phyloP scores from a whole-genome alignment of 2,329 filamentous ascomycete species.

The Epichloe aotearoae region DNA sequence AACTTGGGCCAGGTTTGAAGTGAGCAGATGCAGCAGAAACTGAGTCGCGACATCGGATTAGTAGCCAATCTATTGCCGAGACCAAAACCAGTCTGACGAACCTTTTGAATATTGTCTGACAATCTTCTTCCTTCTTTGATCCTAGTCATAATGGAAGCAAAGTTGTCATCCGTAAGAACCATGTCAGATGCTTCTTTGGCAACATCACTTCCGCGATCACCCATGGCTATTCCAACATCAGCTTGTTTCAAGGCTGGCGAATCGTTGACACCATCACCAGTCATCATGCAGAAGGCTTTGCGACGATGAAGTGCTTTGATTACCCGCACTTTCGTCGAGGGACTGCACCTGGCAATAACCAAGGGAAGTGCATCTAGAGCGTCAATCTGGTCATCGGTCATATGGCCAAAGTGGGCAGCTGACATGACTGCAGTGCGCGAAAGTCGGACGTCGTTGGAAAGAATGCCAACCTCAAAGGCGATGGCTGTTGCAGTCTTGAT shows the following conservation, averaged over 20 bases:
- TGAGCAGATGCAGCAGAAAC: conserved; percentile 52
- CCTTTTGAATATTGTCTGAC: conserved; percentile 65
- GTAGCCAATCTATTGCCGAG: background rate
- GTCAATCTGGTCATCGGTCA: conserved; percentile 51
- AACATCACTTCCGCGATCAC: conserved; percentile 55
- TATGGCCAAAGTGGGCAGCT: conserved; percentile 47
- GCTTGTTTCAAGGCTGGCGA: conserved; percentile 59
- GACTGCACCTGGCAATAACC: conserved; percentile 57
- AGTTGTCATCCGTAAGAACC: conserved; percentile 80
- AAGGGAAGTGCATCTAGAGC: conserved; percentile 46
- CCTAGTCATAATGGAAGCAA: conserved; percentile 64
- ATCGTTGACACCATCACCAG: conserved; percentile 64
- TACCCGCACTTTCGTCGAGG: conserved; percentile 61
- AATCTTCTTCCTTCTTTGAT: conserved; percentile 57
- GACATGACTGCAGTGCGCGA: conserved; percentile 41
- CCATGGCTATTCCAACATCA: conserved; percentile 67
- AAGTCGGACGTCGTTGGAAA: conserved; percentile 25
- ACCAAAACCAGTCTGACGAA: conserved; percentile 15
- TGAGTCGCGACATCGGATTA: conserved; percentile 12
- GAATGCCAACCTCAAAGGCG: conserved; percentile 50
- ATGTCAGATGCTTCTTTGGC: conserved; percentile 77
- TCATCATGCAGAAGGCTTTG: conserved; percentile 59
- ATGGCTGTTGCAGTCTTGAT: conserved; percentile 55
- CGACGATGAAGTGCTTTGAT: conserved; percentile 60
- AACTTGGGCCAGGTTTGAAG: conserved; percentile 59